Evolutionary conservation across 768 basidiomycete genomes (phyloP), one percentile per base, ranked within the genome.

Genomic region (Boletus rubescentipes): DNA sequence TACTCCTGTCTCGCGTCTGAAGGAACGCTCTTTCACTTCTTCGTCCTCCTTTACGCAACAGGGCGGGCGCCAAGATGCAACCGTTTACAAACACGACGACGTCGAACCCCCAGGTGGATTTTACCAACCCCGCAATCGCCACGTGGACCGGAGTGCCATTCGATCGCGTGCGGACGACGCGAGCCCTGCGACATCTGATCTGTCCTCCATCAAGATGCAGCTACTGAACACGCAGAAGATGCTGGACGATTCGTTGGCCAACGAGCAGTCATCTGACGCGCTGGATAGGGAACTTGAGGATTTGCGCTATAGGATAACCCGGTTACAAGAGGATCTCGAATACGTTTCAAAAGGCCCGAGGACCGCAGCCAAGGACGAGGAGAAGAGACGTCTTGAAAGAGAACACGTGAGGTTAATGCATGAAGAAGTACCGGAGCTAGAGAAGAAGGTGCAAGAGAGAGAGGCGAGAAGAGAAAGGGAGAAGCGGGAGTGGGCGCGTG

Each of bases 231-330:
- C 93, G 0, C 87, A 90, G 10, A 79, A 84, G 48, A 81, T 87
- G 81, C 79, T 98, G 4, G 93, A 98, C 59, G 81, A 82, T 23
- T 78, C 79, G 5, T 76, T 85, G 0, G 84, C 85, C n/a, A 83
- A 78, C 18, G 83, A 83, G 49, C 82, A 77, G 3, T 94, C 96
- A 55, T 94, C 98, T 63, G 94, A 97, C 51, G 88, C 80, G 46
- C 77, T 99, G n/a, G 91, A 95, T 49, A 80, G 87, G 41, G 97
- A 98, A 71, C 79, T 97, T 73, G 82, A 87, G 8, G 91, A 95
- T 59, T 74, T 99, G 43, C 84, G 83, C 40, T 92, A 91, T 64
- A 82, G 88, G 29, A 92, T 97, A 42, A 84, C 85, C 65, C 77
- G 94, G 20, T 80, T 99, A 5, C 87, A 91, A 65, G 93, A 97